phyloP scores from a whole-genome alignment of 768 basidiomycete species.

The Mycena vulgaris region DNA sequence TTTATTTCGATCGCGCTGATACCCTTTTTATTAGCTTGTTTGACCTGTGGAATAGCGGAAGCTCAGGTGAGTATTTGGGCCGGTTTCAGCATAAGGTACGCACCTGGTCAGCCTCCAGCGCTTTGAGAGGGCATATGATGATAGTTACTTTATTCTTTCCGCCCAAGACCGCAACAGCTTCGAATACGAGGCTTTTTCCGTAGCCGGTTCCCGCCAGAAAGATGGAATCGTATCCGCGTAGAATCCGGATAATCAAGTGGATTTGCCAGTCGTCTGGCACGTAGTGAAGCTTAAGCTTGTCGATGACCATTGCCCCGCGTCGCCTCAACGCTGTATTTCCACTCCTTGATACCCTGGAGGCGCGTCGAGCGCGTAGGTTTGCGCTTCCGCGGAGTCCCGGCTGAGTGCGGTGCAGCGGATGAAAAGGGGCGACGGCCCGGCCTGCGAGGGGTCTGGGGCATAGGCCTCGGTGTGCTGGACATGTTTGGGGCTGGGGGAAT shows the following conservation, averaged over 20 bases:
- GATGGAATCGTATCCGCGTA: neutral
- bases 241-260: neutral
- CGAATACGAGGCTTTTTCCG: neutral
- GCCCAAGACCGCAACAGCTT: neutral
- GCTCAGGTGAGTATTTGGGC: neutral
- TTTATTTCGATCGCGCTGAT: conserved; percentile 17
- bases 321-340: neutral
- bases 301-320: neutral
- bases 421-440: conserved; percentile 7
- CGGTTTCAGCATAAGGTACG: neutral
- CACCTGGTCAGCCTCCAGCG: conserved; percentile 48
- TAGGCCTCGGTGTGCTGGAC: neutral
- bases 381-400: conserved; percentile 2
- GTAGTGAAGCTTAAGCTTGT: neutral
- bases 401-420: neutral
- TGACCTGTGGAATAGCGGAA: conserved; percentile 24
- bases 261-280: conserved; percentile 27
- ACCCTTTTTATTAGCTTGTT: conserved; percentile 18
- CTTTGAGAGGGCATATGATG: conserved; percentile 49
- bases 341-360: conserved; percentile 17
- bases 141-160: conserved; percentile 21
- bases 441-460: neutral
- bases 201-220: neutral
- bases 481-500: neutral
- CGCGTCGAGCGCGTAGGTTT: conserved; percentile 8